A percentile compares a stretch with the other conserved stretches of the same genome.
Conservation (phyloP, 2,329 filamentous ascomycete species). For the Aspergillus spinulosporus region DNA sequence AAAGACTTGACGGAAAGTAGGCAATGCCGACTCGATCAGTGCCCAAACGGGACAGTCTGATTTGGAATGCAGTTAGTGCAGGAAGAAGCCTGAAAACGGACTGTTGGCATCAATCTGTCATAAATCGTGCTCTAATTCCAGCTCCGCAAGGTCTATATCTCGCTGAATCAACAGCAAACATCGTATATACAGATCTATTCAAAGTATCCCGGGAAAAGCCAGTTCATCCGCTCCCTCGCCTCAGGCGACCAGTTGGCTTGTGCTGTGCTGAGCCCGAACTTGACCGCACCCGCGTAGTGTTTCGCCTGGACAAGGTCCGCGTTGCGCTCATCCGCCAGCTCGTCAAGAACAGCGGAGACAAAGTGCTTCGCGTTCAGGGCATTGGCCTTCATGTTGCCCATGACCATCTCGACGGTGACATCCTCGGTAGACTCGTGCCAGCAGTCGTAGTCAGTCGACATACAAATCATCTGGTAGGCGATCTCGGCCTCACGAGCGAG, state of each 20-base stretch:
- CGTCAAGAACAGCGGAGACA: constrained; percentile 82
- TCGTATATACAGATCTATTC: constrained; percentile 31
- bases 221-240: constrained; percentile 76
- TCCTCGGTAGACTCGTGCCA: constrained; percentile 78
- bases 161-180: not conserved
- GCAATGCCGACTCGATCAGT: too few species aligned
- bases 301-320: constrained; percentile 73
- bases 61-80: too few species aligned
- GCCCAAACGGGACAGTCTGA: too few species aligned
- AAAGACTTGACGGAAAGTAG: too few species aligned
- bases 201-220: constrained; percentile 83
- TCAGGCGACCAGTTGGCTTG: constrained; percentile 70
- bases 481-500: constrained; percentile 95
- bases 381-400: constrained; percentile 95
- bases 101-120: not conserved
- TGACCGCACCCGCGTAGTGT: constrained; percentile 74
- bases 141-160: not conserved
- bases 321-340: constrained; percentile 76
- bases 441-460: constrained; percentile 99
- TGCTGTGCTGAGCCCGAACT: constrained; percentile 84
- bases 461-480: constrained; percentile 97
- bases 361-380: constrained; percentile 81
- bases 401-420: constrained; percentile 95
- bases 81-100: too few species aligned
- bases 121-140: constrained; percentile 2